Base-by-base conservation (phyloP, 257 asterid species). In the Paraleonurus japonicus region DNA sequence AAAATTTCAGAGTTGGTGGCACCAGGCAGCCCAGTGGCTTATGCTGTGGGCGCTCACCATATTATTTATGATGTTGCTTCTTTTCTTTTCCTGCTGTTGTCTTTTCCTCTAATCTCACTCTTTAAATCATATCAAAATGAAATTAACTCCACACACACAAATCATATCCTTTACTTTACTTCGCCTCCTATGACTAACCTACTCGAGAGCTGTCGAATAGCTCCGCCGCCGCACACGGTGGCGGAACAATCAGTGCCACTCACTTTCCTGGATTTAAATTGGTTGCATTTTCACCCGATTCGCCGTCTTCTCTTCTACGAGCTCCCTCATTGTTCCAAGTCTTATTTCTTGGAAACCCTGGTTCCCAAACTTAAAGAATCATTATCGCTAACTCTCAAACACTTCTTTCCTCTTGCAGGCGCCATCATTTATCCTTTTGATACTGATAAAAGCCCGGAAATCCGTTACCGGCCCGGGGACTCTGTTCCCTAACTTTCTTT, bases 401-500 rank as follows among this genome's bases (percentile, higher is more conserved):
- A 82, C 80, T 82, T 70, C 77, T 23, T 78, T 15, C 87, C 95
- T 0, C 26, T 86, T 0, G 82, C 90, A 0, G 84, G 85, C 9
- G 71, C 62, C 7, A 35, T 84, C 5, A 27, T 76, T 4, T 54
- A 53, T 64, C 85, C 86, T 5, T 4, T 41, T 4, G 28, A 60
- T 58, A 19, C 73, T 0, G 30, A 48, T 0, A 20, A 67, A 19
- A 47, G 66, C 50, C 85, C 89, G 4, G 23, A 57, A 0, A 10
- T 85, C 0, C 78, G 80, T 20, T 85, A 78, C 66, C 23, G 12
- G 3, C 10, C 10, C 0, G 86, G 88, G 1, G 79, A 82, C 77
- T 80, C 89, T 0, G 79, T 87, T 50, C 24, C 84, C 3, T 87
- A 1, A 51, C 58, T 0, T 17, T 83, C 15, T 77, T 70, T 2